A percentile compares a stretch with the other conserved stretches of the same genome.
These are phyloP conservation scores for Alternaria sp. DNA, from an alignment of 2,329 filamentous ascomycete species.

Conservation along the genomic window DNA sequence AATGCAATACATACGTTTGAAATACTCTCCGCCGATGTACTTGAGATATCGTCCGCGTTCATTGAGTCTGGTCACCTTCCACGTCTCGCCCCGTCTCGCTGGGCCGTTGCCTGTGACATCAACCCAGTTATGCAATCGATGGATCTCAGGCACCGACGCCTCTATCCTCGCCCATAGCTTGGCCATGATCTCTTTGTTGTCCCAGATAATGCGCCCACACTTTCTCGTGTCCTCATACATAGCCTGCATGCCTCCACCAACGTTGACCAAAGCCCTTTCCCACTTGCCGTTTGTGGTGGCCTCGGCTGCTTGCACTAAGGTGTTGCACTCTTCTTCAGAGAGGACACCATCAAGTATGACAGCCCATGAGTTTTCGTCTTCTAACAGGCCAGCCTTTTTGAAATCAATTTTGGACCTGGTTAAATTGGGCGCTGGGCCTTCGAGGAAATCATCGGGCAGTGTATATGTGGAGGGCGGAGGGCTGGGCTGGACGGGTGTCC, in stretches of 20 bases:
- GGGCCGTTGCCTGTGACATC: constrained; percentile 56
- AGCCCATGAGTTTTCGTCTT: constrained; percentile 64
- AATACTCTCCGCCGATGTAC: constrained; percentile 76
- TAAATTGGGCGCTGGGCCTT: constrained; percentile 54
- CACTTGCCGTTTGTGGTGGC: constrained; percentile 55
- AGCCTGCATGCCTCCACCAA: constrained; percentile 67
- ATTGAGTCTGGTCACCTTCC: constrained; percentile 63
- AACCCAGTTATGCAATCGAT: constrained; percentile 46
- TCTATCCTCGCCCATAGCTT: constrained; percentile 67
- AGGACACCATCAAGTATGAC: constrained; percentile 70
- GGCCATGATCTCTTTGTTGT: constrained; percentile 66
- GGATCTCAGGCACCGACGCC: constrained; percentile 57
- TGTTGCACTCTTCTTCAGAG: constrained; percentile 66
- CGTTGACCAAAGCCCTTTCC: constrained; percentile 72
- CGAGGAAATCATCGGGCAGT: constrained; percentile 58
- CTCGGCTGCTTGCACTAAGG: constrained; percentile 39
- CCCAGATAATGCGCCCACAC: constrained; percentile 80
- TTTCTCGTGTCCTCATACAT: constrained; percentile 66
- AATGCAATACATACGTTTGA: constrained; percentile 55
- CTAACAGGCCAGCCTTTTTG: constrained; percentile 52
- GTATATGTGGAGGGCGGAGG: constrained; percentile 37
- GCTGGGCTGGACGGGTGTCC: not conserved
- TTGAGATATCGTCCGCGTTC: constrained; percentile 77
- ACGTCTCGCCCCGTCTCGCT: constrained; percentile 52
- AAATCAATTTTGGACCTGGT: constrained; percentile 63